Percentiles rank a stretch among this genome's conserved stretches.
Conservation (phyloP, 1,284 basidiomycete genomes). For the Salmacisia buchloeana region DNA sequence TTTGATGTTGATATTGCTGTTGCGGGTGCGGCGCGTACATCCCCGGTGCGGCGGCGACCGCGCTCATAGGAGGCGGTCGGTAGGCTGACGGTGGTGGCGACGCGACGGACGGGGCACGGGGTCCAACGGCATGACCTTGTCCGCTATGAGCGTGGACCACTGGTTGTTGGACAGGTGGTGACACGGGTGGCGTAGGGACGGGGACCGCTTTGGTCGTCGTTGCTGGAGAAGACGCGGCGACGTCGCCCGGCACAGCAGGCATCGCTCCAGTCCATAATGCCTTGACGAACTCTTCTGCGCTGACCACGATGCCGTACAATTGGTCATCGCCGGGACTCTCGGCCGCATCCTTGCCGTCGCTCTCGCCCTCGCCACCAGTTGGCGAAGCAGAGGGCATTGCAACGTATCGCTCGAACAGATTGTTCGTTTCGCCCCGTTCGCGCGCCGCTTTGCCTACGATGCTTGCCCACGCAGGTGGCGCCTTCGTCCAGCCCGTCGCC, state of each 20-base stretch:
- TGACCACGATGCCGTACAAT: not conserved
- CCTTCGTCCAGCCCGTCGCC: conserved; percentile 4
- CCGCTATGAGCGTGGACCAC: not conserved
- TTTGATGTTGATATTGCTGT: too few relatives aligned
- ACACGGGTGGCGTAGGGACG: not conserved
- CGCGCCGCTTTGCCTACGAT: conserved; percentile 14
- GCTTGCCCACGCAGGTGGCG: conserved; percentile 16
- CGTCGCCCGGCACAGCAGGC: not conserved
- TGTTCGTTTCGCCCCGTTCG: conserved; percentile 9
- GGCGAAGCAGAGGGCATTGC: conserved; percentile 4
- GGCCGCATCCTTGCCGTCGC: not conserved
- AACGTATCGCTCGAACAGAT: conserved; percentile 21
- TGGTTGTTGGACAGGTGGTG: too few relatives aligned
- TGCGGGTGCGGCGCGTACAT: too few relatives aligned
- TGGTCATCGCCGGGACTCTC: not conserved
- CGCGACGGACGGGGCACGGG: too few relatives aligned
- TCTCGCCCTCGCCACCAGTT: not conserved
- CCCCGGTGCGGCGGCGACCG: too few relatives aligned
- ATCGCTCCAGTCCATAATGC: not conserved
- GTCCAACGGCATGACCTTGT: too few relatives aligned
- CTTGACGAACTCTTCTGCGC: not conserved
- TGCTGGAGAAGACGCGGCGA: not conserved
- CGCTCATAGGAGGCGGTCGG: too few relatives aligned
- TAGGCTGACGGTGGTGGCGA: too few relatives aligned
- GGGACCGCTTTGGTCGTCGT: not conserved